Conservation (phyloP, 805 yeast species). For the Ogataea ganodermae region DNA sequence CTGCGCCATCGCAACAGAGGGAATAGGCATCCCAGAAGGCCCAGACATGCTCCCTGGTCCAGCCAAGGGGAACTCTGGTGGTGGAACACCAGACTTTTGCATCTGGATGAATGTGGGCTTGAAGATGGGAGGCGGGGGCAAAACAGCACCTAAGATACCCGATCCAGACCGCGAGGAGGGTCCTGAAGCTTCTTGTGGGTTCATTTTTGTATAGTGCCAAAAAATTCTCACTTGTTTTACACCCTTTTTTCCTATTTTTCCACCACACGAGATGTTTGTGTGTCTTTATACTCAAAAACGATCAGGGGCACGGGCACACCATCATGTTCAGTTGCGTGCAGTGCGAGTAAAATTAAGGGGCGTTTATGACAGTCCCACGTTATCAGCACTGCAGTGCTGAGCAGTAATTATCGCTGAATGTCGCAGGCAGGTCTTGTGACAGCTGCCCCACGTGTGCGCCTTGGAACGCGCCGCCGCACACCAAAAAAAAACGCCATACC, state of each 20-base stretch:
- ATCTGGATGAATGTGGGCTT: constrained; percentile 49
- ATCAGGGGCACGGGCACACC: background rate
- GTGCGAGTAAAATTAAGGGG: background rate
- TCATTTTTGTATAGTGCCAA: background rate
- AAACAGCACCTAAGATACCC: constrained; percentile 16
- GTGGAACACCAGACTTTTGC: constrained; percentile 29
- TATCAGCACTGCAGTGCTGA: background rate
- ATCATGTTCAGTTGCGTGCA: background rate
- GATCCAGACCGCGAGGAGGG: background rate
- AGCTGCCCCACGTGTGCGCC: constrained; percentile 8
- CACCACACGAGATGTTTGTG: background rate
- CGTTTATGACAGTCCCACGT: constrained; percentile 5
- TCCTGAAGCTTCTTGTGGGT: background rate
- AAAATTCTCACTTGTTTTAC: no score
- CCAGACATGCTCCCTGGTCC: background rate
- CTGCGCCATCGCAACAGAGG: background rate
- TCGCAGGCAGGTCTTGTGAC: constrained; percentile 6
- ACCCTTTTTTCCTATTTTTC: no score
- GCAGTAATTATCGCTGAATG: background rate
- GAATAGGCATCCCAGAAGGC: background rate
- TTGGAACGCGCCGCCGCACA: background rate
- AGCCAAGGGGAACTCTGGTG: background rate
- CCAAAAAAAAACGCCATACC: background rate
- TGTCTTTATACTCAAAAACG: background rate
- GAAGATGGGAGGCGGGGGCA: constrained; percentile 51